Conservation (phyloP, 345 rosid species). For the Aethionema arabicum region DNA sequence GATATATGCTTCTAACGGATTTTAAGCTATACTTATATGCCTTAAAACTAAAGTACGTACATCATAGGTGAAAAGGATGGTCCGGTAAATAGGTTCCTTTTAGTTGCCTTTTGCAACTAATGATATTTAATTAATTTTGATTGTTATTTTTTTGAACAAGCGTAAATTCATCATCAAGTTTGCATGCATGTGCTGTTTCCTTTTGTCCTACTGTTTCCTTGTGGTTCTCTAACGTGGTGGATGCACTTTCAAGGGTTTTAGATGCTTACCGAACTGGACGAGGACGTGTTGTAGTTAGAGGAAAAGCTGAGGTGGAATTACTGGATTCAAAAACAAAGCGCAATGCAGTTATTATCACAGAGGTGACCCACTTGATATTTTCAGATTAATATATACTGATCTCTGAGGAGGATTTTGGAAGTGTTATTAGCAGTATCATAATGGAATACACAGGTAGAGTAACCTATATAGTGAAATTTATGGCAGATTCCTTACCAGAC, state of each 20-base stretch:
- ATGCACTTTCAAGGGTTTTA: slow-evolving; percentile 56
- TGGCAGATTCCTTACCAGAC: slow-evolving; percentile 92
- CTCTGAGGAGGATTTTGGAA: slow-evolving; percentile 9
- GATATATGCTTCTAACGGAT: slow-evolving; percentile 7
- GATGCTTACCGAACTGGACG: slow-evolving; percentile 92
- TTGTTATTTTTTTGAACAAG: no score
- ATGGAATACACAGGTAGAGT: slow-evolving; percentile 11
- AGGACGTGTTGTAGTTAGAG: slow-evolving; percentile 82
- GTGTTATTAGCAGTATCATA: slow-evolving; percentile 6
- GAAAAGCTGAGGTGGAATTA: slow-evolving; percentile 79
- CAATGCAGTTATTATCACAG: slow-evolving; percentile 73
- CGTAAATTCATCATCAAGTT: not conserved
- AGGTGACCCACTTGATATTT: slow-evolving; percentile 49
- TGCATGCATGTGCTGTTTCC: slow-evolving; percentile 17
- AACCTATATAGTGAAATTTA: slow-evolving; percentile 15
- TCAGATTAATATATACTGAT: slow-evolving; percentile 6
- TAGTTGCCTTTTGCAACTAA: not conserved
- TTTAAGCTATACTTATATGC: slow-evolving; percentile 6
- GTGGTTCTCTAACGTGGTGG: slow-evolving; percentile 25
- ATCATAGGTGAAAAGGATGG: slow-evolving; percentile 4
- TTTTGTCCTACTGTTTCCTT: slow-evolving; percentile 16
- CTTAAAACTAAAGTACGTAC: slow-evolving; percentile 3
- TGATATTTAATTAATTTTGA: no score
- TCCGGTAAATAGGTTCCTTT: slow-evolving; percentile 1
- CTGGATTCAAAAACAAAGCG: slow-evolving; percentile 78